phyloP scores from a whole-genome alignment of 805 yeast genomes.

The Yarrowia bubula region DNA sequence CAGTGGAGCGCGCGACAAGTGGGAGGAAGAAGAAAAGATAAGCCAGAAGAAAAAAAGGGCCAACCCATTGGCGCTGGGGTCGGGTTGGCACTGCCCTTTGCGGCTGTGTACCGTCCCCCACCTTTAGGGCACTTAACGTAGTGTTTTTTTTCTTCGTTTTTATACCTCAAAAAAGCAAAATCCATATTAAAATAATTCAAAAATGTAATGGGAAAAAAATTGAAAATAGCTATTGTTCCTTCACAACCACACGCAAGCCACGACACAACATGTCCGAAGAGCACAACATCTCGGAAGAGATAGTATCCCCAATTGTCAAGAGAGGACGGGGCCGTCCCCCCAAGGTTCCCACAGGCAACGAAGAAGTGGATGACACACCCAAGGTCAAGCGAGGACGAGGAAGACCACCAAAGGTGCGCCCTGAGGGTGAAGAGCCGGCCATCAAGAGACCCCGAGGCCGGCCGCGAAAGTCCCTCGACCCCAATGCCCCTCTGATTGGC shows the following conservation, averaged over 20 bases:
- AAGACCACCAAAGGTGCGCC: slow-evolving; percentile 20
- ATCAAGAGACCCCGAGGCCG: slow-evolving; percentile 16
- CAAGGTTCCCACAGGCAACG: slow-evolving; percentile 10
- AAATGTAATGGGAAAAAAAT: slow-evolving; percentile 1
- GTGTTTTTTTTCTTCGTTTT: neutral
- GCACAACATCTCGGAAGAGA: neutral
- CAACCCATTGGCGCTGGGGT: too few species aligned
- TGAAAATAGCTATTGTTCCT: neutral
- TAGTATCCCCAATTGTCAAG: neutral
- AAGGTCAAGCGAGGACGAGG: slow-evolving; percentile 25
- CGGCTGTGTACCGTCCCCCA: neutral
- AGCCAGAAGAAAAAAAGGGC: too few species aligned
- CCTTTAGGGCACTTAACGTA: neutral
- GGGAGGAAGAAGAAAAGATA: too few species aligned
- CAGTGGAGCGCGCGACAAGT: too few species aligned
- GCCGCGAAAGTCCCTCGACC: slow-evolving; percentile 13
- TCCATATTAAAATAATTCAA: slow-evolving; percentile 6
- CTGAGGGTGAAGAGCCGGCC: slow-evolving; percentile 14
- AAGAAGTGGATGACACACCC: neutral
- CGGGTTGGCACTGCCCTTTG: too few species aligned
- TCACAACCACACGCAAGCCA: neutral
- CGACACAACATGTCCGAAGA: slow-evolving; percentile 8
- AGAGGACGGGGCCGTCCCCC: slow-evolving; percentile 20
- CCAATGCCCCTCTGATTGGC: neutral
- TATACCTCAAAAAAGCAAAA: slow-evolving; percentile 26